Evolutionary conservation across 2,329 filamentous ascomycete genomes (phyloP).

Genomic region (Pseudonectria buxi): DNA sequence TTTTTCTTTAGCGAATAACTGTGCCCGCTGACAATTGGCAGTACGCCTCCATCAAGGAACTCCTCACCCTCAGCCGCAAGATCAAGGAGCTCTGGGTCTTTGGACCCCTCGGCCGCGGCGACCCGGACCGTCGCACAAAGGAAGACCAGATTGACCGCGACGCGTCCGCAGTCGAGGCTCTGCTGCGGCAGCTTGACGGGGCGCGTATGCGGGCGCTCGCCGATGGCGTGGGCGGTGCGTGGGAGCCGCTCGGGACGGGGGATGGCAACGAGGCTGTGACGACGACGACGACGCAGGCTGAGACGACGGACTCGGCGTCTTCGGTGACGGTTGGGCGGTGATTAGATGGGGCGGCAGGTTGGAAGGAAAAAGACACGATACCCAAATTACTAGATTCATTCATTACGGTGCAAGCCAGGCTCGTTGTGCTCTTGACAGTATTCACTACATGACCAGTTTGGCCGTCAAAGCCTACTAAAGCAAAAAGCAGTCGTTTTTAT

Average conservation of each 20-base stretch:
- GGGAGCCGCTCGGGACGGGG: constrained; percentile 22
- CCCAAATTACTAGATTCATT: no score
- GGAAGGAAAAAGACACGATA: no score
- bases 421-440: no score
- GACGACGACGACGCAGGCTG: no score
- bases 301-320: background rate
- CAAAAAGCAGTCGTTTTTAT: no score
- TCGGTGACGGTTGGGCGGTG: constrained; percentile 1
- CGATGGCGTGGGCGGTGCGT: constrained; percentile 29
- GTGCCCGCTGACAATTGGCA: no score
- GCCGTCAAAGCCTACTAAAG: no score
- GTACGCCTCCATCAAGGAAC: constrained; percentile 39
- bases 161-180: constrained; percentile 27
- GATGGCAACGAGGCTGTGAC: no score
- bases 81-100: constrained; percentile 42
- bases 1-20: background rate
- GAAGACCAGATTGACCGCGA: constrained; percentile 31
- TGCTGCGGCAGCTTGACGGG: constrained; percentile 31
- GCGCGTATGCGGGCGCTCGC: constrained; percentile 29
- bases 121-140: constrained; percentile 28
- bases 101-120: constrained; percentile 33
- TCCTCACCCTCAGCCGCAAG: constrained; percentile 36
- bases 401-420: no score
- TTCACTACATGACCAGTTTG: no score
- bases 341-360: background rate